phyloP scores from a whole-genome alignment of 2,329 filamentous ascomycete genomes.

The Ilyonectria robusta region DNA sequence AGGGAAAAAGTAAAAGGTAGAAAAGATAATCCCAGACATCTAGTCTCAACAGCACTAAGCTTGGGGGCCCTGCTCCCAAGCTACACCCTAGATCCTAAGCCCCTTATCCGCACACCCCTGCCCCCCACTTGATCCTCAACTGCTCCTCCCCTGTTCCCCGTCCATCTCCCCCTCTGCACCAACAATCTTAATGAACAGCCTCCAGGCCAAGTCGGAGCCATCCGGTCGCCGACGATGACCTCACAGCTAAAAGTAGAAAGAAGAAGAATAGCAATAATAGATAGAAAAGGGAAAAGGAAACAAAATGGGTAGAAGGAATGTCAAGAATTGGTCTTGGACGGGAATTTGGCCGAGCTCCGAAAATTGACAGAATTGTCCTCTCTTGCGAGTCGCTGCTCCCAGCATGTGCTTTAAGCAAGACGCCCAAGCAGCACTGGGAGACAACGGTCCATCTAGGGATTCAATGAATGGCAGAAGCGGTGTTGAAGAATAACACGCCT shows the following conservation, averaged over 20 bases:
- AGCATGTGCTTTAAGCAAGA: slow-evolving; percentile 11
- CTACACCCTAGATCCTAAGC: slow-evolving; percentile 19
- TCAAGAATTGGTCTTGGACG: slow-evolving; percentile 14
- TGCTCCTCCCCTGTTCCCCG: slow-evolving; percentile 21
- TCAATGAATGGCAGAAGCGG: slow-evolving; percentile 31
- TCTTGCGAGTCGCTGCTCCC: slow-evolving; percentile 41
- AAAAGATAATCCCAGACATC: slow-evolving; percentile 20
- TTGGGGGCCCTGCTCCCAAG: slow-evolving; percentile 36
- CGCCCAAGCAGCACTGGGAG: slow-evolving; percentile 36
- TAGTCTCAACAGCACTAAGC: slow-evolving; percentile 22
- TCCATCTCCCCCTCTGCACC: slow-evolving; percentile 20
- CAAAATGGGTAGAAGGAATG: slow-evolving; percentile 26
- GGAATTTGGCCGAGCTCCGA: slow-evolving; percentile 24
- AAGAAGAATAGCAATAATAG: slow-evolving; percentile 27
- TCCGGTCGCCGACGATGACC: slow-evolving; percentile 10
- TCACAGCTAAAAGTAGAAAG: slow-evolving; percentile 17
- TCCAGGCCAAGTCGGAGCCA: slow-evolving; percentile 27
- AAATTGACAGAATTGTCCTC: slow-evolving; percentile 41
- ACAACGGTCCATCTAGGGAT: slow-evolving; percentile 39
- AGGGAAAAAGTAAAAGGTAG: slow-evolving; percentile 8
- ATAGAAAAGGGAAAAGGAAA: slow-evolving; percentile 20
- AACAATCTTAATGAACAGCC: slow-evolving; percentile 28
- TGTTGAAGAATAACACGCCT: slow-evolving; percentile 23
- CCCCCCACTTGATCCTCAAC: slow-evolving; percentile 17
- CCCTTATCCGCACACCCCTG: slow-evolving; percentile 29